Percentiles rank a stretch among this genome's conserved stretches.
These are phyloP conservation scores for Teunomyces atbi DNA, from an alignment of 805 yeast genomes.

Conservation along the genomic window DNA sequence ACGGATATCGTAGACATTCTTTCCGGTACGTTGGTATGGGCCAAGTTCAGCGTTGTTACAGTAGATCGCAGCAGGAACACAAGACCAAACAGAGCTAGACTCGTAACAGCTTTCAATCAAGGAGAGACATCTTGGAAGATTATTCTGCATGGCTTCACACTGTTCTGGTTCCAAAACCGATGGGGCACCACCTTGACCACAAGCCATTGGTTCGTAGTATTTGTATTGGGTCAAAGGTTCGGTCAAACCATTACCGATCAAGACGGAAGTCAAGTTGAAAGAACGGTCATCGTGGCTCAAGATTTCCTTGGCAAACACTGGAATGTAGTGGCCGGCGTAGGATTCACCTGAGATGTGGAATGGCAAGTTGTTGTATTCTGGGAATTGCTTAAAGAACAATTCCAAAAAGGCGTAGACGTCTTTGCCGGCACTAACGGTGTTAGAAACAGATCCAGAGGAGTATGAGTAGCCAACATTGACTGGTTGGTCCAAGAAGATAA, in stretches of 20 bases:
- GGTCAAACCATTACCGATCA: constrained; percentile 93
- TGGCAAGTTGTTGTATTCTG: constrained; percentile 56
- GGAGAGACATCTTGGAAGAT: constrained; percentile 71
- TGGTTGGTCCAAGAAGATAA: constrained; percentile 91
- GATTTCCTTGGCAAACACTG: constrained; percentile 82
- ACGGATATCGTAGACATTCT: constrained; percentile 89
- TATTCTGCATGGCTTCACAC: constrained; percentile 61
- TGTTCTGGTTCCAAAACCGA: constrained; percentile 68
- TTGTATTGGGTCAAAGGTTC: constrained; percentile 78
- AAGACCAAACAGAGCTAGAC: constrained; percentile 70
- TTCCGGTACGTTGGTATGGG: constrained; percentile 60
- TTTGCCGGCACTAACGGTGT: constrained; percentile 78
- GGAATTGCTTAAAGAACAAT: constrained; percentile 80
- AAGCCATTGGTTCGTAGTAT: constrained; percentile 90
- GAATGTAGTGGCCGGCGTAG: constrained; percentile 93
- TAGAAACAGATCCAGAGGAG: constrained; percentile 60
- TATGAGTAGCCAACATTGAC: constrained; percentile 90
- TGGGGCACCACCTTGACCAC: constrained; percentile 84
- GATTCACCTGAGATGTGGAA: constrained; percentile 94
- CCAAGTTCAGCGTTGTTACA: constrained; percentile 83
- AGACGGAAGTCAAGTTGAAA: constrained; percentile 65
- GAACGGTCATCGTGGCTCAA: constrained; percentile 57
- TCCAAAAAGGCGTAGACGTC: constrained; percentile 85
- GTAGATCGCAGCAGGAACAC: constrained; percentile 89
- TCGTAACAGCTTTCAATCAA: constrained; percentile 79